Percentiles rank a stretch among this genome's conserved stretches.
These are phyloP conservation scores for Beta vulgaris DNA, from an alignment of 148 eudicot genomes.

Conservation along the genomic window DNA sequence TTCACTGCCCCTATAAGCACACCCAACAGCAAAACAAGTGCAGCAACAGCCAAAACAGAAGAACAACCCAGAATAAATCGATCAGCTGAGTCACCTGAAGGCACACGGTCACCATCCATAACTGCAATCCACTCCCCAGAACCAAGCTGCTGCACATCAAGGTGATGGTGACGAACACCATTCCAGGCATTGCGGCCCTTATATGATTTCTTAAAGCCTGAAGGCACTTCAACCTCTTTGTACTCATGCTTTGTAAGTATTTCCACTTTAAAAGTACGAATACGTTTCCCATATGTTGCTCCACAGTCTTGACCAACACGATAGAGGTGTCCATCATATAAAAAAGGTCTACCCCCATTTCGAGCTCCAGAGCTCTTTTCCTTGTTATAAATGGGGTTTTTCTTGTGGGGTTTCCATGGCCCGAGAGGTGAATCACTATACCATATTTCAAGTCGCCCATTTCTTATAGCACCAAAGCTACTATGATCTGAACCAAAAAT, in stretches of 20 bases:
- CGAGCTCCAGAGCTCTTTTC: constrained; percentile 72
- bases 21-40: constrained; percentile 57
- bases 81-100: constrained; percentile 64
- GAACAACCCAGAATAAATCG: constrained; percentile 61
- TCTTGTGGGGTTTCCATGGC: constrained; percentile 87
- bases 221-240: constrained; percentile 71
- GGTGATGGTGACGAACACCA: constrained; percentile 84
- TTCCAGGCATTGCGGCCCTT: constrained; percentile 90
- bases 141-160: constrained; percentile 72
- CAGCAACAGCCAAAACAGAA: constrained; percentile 46
- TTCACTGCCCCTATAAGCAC: constrained; percentile 68
- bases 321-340: constrained; percentile 59
- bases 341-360: constrained; percentile 92
- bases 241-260: constrained; percentile 59
- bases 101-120: constrained; percentile 88
- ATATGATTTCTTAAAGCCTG: constrained; percentile 49
- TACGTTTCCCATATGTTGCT: constrained; percentile 70
- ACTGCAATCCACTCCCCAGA: constrained; percentile 80
- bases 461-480: constrained; percentile 62
- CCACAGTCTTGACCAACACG: constrained; percentile 94
- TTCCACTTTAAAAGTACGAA: constrained; percentile 67
- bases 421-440: constrained; percentile 82
- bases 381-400: constrained; percentile 66
- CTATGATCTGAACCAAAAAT: constrained; percentile 90
- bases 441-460: constrained; percentile 93